These are phyloP conservation scores for Pilasporangium apinafurcum DNA, from an alignment of 352 stramenopile species.

Conservation along the genomic window DNA sequence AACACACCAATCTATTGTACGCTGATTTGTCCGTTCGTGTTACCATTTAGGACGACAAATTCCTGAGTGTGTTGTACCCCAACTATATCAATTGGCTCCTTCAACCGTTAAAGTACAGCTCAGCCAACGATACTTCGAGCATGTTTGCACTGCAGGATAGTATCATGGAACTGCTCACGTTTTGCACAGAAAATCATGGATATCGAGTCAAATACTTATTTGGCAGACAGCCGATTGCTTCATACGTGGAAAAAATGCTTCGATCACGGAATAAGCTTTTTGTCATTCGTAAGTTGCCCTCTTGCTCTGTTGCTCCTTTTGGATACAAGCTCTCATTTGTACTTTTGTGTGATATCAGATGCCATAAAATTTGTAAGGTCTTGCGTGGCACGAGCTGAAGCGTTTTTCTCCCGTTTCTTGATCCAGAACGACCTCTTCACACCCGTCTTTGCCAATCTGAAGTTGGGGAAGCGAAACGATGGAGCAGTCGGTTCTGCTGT, in stretches of 20 bases:
- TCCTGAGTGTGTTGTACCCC: slow-evolving; percentile 79
- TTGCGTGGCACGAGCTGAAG: slow-evolving; percentile 65
- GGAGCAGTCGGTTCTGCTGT: slow-evolving; percentile 66
- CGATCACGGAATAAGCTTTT: slow-evolving; percentile 80
- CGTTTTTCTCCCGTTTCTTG: slow-evolving; percentile 79
- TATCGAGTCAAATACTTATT: slow-evolving; percentile 88
- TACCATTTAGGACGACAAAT: slow-evolving; percentile 69
- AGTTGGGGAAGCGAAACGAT: slow-evolving; percentile 39
- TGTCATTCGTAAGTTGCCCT: slow-evolving; percentile 56
- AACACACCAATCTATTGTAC: background rate
- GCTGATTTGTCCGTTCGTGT: background rate
- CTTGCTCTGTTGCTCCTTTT: background rate
- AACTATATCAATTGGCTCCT: slow-evolving; percentile 86
- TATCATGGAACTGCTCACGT: slow-evolving; percentile 82
- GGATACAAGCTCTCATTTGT: background rate
- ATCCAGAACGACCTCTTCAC: slow-evolving; percentile 73
- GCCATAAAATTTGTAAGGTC: slow-evolving; percentile 73
- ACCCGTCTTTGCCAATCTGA: slow-evolving; percentile 43
- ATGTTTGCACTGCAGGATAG: slow-evolving; percentile 78
- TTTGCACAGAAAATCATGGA: slow-evolving; percentile 77
- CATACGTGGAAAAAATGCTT: slow-evolving; percentile 70
- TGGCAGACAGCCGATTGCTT: slow-evolving; percentile 64
- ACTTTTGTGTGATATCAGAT: slow-evolving; percentile 22
- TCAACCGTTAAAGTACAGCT: slow-evolving; percentile 67
- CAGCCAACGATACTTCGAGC: slow-evolving; percentile 27